A percentile compares a stretch with the other conserved stretches of the same genome.
Evolutionary conservation across 257 asterid species (phyloP).

Genomic region (Jasminum sambac): DNA sequence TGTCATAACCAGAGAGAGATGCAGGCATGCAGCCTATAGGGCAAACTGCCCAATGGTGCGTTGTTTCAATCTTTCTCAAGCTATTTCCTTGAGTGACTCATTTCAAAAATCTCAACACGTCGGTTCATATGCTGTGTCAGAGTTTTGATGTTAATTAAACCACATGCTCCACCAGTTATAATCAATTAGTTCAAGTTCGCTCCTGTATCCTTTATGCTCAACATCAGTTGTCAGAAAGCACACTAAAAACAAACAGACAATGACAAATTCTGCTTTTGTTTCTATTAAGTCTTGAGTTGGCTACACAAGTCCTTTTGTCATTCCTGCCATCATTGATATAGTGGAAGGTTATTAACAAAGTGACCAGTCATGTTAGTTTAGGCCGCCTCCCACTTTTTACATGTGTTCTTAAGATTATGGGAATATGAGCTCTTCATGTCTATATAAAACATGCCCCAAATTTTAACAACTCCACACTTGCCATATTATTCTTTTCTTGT

Average conservation of each 20-base stretch:
- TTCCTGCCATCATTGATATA: neutral
- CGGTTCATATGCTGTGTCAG: neutral
- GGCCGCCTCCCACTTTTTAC: neutral
- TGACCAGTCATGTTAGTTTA: neutral
- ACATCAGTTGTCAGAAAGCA: neutral
- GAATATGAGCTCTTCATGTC: neutral
- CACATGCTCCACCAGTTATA: neutral
- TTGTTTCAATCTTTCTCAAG: neutral
- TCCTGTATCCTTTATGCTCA: neutral
- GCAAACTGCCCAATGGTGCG: neutral
- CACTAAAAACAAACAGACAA: neutral
- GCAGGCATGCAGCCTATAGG: neutral
- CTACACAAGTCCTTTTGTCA: neutral
- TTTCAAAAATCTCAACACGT: neutral
- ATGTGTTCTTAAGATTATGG: neutral
- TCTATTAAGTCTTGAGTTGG: neutral
- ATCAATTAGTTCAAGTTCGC: neutral
- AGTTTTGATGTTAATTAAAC: neutral
- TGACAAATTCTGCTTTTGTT: neutral
- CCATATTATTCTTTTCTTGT: neutral
- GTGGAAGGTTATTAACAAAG: neutral
- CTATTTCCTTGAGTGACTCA: neutral
- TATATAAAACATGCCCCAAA: neutral
- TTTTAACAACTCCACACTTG: neutral
- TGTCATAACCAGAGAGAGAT: neutral